Conservation (phyloP, 805 yeast species). For the Pichia kluyveri region DNA sequence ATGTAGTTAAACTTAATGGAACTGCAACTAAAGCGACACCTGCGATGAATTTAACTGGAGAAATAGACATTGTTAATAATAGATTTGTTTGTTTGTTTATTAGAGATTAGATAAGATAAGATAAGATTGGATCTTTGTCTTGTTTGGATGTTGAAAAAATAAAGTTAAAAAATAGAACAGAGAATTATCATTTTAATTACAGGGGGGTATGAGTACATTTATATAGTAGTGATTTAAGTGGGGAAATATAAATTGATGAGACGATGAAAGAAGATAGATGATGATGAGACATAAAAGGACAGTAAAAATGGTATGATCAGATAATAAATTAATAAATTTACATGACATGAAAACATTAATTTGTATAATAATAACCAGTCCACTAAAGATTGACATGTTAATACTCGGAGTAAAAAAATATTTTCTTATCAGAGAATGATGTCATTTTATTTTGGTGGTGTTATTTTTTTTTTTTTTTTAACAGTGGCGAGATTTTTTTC, state of each 20-base stretch:
- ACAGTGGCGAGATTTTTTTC: too few relatives aligned
- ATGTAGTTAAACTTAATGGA: slow-evolving; percentile 20
- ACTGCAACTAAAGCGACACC: slow-evolving; percentile 23
- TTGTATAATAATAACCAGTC: too few relatives aligned
- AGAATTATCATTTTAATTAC: neutral
- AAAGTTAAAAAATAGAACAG: neutral
- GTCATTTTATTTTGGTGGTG: too few relatives aligned
- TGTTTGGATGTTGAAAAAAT: neutral
- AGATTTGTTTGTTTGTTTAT: neutral
- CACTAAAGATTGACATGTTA: too few relatives aligned
- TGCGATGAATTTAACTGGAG: slow-evolving; percentile 21
- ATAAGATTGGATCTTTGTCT: neutral
- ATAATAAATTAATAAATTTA: too few relatives aligned
- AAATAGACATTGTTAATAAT: slow-evolving; percentile 18
- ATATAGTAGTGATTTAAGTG: neutral
- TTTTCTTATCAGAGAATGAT: too few relatives aligned
- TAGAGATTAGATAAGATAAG: too few relatives aligned
- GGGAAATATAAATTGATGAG: too few relatives aligned
- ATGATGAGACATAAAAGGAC: neutral
- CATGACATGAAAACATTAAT: too few relatives aligned
- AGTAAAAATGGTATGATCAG: neutral
- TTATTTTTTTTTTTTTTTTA: too few relatives aligned
- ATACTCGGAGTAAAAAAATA: too few relatives aligned
- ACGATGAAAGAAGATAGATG: too few relatives aligned
- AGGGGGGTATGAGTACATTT: neutral